Conservation (phyloP, 2,329 filamentous ascomycete species). For the Paracorniculantispora psalliotae region DNA sequence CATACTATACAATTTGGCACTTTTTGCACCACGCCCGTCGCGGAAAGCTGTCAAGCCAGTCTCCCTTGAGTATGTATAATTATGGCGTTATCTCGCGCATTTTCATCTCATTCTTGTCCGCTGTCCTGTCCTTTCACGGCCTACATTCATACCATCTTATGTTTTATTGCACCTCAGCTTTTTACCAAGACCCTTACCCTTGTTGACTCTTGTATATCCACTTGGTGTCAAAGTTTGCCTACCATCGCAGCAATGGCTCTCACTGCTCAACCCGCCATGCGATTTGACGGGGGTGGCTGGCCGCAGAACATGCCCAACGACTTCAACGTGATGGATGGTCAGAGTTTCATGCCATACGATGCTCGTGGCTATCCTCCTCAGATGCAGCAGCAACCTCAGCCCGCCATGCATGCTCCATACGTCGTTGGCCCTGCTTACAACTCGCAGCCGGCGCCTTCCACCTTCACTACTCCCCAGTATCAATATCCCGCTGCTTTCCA, state of each 20-base stretch:
- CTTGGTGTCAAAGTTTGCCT: too few relatives aligned
- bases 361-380: conserved; percentile 33
- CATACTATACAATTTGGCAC: too few relatives aligned
- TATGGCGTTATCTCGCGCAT: too few relatives aligned
- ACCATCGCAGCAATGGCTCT: conserved; percentile 50
- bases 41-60: too few relatives aligned
- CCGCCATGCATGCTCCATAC: conserved; percentile 43
- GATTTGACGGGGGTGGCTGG: conserved; percentile 52
- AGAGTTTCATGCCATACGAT: conserved; percentile 46
- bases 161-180: too few relatives aligned
- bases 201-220: too few relatives aligned
- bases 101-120: too few relatives aligned
- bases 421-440: conserved; percentile 41
- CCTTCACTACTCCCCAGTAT: conserved; percentile 39
- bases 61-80: too few relatives aligned
- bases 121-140: too few relatives aligned
- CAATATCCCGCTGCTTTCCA: conserved; percentile 37
- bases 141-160: too few relatives aligned
- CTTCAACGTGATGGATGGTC: conserved; percentile 44
- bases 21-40: too few relatives aligned
- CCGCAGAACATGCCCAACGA: conserved; percentile 43
- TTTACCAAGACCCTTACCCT: too few relatives aligned
- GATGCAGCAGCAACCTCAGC: conserved; percentile 28
- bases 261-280: conserved; percentile 39
- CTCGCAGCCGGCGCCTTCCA: conserved; percentile 33